Evolutionary conservation across 2,329 filamentous ascomycete genomes (phyloP), one percentile per base, ranked within the genome.

Genomic region (Westerdykella sp.): DNA sequence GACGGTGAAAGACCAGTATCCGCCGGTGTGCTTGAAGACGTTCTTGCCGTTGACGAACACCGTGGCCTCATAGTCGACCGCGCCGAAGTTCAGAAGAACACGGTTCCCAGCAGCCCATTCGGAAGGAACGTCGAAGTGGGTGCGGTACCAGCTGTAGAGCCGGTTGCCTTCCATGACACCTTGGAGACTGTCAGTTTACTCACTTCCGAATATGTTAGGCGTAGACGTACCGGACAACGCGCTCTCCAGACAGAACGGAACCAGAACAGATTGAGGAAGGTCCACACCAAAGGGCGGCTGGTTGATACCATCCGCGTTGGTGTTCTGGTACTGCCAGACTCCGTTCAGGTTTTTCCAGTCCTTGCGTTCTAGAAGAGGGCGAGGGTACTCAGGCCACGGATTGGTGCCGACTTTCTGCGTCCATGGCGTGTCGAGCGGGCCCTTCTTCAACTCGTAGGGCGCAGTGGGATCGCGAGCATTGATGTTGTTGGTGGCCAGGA

Each of bases 1-100:
- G 15, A 83, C 49, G 1, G 70, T 74, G 55, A 84, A 84, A 21
- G 75, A 71, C 54, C 75, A 80, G 53, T 83, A 84, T 0, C 81
- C 81, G 18, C 81, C 81, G 1, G 72, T 67, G 48, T 84, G 71
- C 41, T 71, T 73, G 0, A 71, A 74, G 3, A 73, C 74, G 15
- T 73, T 48, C 18, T 72, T 54, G 2, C 76, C 75, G 49, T 82
- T 83, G 50, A 84, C 66, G 45, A 76, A 83, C 1, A 84, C 74
- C 0, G 72, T 75, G 6, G 74, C 69, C 50, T 79, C 69, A 44
- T 78, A 80, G 53, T 80, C 77, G 23, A 80, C 77, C 5, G 77
- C 77, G 48, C 78, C 77, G 42, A 80, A 80, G 52, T 79, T 76
- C 41, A 80, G 64, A 34, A 79, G 47, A 1, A 79, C 66, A 1